Conservation (phyloP, 2,329 filamentous ascomycete species). For the Orbilia brochopaga region DNA sequence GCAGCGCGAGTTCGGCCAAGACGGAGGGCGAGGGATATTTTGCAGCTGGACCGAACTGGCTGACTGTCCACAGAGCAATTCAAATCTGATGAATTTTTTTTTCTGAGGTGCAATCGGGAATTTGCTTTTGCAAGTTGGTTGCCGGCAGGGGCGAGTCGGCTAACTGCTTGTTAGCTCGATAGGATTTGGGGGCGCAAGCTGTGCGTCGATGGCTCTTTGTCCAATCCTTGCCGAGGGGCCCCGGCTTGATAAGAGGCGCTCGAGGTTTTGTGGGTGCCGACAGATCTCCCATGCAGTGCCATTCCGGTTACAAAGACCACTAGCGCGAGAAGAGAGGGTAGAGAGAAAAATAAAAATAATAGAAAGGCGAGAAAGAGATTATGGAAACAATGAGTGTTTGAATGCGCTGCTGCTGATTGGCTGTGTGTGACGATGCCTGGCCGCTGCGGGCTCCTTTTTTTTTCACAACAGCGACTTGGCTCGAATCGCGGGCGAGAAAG, state of each 20-base stretch:
- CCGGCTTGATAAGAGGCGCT: conserved; percentile 50
- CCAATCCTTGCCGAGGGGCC: conserved; percentile 36
- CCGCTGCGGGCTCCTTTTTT: conserved; percentile 6
- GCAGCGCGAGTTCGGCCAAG: conserved; percentile 24
- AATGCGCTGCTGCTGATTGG: conserved; percentile 34
- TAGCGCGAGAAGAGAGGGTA: conserved; percentile 21
- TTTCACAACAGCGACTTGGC: conserved; percentile 6
- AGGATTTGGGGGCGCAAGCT: conserved; percentile 38
- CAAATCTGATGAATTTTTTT: too few relatives aligned
- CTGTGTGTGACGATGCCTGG: conserved; percentile 22
- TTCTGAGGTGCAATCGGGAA: background rate
- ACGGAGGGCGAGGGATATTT: conserved; percentile 49
- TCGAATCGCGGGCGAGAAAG: conserved; percentile 32
- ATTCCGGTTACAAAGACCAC: conserved; percentile 26
- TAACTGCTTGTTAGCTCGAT: background rate
- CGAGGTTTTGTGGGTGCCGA: conserved; percentile 5
- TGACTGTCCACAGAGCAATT: too few relatives aligned
- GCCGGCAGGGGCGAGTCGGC: background rate
- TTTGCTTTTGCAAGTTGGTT: conserved; percentile 29
- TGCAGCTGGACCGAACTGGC: conserved; percentile 42
- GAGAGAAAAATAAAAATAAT: conserved; percentile 4
- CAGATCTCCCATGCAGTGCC: conserved; percentile 12
- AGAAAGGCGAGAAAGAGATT: too few relatives aligned
- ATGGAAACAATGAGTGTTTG: conserved; percentile 9
- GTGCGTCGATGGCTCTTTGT: conserved; percentile 2